Percentiles rank a stretch among this genome's conserved stretches.
Evolutionary conservation across 148 eudicot genomes (phyloP).

Genomic region (Nepenthes mirabilis): DNA sequence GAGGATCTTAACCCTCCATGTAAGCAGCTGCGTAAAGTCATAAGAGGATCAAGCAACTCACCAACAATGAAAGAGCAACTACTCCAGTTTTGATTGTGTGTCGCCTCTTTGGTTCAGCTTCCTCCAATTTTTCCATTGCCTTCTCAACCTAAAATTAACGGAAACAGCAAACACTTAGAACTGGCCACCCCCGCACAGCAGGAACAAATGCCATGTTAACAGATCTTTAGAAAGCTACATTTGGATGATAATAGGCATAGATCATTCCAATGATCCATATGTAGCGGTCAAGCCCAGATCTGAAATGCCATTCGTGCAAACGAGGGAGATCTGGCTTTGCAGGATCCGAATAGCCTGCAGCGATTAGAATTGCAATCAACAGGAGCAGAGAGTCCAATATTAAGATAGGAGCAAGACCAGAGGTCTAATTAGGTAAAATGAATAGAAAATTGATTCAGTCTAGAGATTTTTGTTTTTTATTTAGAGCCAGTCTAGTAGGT

Average conservation of each 20-base stretch:
- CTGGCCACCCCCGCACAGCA: background rate
- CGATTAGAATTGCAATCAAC: background rate
- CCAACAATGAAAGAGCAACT: slow-evolving; percentile 42
- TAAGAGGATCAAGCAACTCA: slow-evolving; percentile 26
- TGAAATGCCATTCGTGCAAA: slow-evolving; percentile 91
- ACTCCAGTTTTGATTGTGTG: slow-evolving; percentile 62
- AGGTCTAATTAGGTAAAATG: background rate
- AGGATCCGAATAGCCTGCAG: slow-evolving; percentile 81
- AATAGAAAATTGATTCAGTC: too few species aligned
- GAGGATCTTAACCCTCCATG: background rate
- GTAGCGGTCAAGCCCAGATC: slow-evolving; percentile 98
- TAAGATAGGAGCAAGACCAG: background rate
- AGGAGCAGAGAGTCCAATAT: too few species aligned
- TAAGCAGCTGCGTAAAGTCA: background rate
- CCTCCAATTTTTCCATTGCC: slow-evolving; percentile 92
- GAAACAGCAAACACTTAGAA: slow-evolving; percentile 1
- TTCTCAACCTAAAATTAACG: slow-evolving; percentile 58
- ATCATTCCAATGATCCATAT: slow-evolving; percentile 98
- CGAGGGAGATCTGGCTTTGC: slow-evolving; percentile 91
- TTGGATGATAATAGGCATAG: slow-evolving; percentile 88
- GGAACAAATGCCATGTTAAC: too few species aligned
- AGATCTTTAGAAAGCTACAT: slow-evolving; percentile 27
- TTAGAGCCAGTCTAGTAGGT: too few species aligned
- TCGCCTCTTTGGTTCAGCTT: slow-evolving; percentile 65
- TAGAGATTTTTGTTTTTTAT: too few species aligned